These are phyloP conservation scores for Penicillium antarcticum DNA, from an alignment of 495 filamentous ascomycete genomes.

Conservation along the genomic window DNA sequence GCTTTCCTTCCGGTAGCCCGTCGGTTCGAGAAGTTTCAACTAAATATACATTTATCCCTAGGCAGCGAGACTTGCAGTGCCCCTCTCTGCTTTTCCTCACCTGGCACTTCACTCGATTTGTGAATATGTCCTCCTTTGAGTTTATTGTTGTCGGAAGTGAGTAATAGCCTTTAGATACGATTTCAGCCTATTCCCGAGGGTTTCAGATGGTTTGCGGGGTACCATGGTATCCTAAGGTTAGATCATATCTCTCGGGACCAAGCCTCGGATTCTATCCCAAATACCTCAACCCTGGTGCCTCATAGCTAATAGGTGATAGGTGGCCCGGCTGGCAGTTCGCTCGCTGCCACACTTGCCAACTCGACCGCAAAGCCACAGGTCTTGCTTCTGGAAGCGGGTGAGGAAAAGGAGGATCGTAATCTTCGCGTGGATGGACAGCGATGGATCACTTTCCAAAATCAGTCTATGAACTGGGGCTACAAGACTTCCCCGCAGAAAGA, in stretches of 20 bases:
- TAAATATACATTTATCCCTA: neutral
- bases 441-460: slow-evolving; percentile 41
- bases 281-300: neutral
- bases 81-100: neutral
- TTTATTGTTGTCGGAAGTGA: slow-evolving; percentile 55
- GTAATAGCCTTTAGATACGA: slow-evolving; percentile 12
- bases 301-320: slow-evolving; percentile 22
- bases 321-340: slow-evolving; percentile 47
- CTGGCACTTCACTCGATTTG: neutral
- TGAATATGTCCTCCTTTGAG: slow-evolving; percentile 27
- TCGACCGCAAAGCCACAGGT: slow-evolving; percentile 40
- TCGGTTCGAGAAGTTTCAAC: neutral
- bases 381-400: slow-evolving; percentile 53
- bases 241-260: neutral
- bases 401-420: slow-evolving; percentile 40
- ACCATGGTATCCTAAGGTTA: too few species aligned
- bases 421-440: slow-evolving; percentile 48
- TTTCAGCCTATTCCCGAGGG: neutral
- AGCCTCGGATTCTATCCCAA: neutral
- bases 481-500: slow-evolving; percentile 49
- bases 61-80: too few species aligned
- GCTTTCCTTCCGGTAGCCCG: too few species aligned
- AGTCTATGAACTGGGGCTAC: slow-evolving; percentile 53
- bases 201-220: too few species aligned
- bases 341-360: slow-evolving; percentile 43